phyloP scores from a whole-genome alignment of 2,329 filamentous ascomycete genomes.

The Emericellopsis atlantica region DNA sequence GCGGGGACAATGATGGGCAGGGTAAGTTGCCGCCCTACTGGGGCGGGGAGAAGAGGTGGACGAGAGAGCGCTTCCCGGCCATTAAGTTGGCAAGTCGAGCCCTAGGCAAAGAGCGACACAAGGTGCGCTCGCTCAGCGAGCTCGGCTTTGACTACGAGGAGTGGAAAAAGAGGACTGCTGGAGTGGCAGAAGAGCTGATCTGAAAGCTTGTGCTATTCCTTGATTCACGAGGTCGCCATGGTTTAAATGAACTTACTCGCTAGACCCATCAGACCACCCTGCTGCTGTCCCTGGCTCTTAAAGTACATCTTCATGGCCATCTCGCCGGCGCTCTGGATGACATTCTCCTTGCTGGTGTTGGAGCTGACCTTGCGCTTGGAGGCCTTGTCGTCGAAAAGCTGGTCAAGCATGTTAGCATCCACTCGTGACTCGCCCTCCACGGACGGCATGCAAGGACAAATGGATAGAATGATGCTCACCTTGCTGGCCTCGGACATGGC shows the following conservation, averaged over 20 bases:
- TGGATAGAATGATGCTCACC: slow-evolving; percentile 21
- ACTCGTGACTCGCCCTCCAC: not conserved
- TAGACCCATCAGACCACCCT: slow-evolving; percentile 28
- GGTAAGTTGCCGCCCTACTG: too few species aligned
- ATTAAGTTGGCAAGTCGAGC: slow-evolving; percentile 24
- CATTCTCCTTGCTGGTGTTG: slow-evolving; percentile 66
- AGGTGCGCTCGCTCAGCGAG: slow-evolving; percentile 18
- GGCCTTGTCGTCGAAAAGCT: slow-evolving; percentile 49
- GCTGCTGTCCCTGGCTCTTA: slow-evolving; percentile 51
- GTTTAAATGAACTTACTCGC: slow-evolving; percentile 32
- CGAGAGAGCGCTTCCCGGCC: slow-evolving; percentile 22
- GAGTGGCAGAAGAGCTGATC: not conserved
- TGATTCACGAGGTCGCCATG: too few species aligned
- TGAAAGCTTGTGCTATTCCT: too few species aligned
- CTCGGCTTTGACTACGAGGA: slow-evolving; percentile 23
- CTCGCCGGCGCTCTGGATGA: slow-evolving; percentile 67
- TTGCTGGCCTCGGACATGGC: slow-evolving; percentile 83
- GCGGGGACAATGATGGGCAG: too few species aligned
- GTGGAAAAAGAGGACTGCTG: not conserved
- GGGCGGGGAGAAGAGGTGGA: too few species aligned
- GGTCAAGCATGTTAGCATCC: not conserved
- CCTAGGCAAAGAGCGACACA: slow-evolving; percentile 16
- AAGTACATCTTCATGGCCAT: slow-evolving; percentile 86
- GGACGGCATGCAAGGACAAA: not conserved
- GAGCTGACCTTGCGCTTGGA: slow-evolving; percentile 38